A percentile compares a stretch with the other conserved stretches of the same genome.
Evolutionary conservation across 164 flowering plant species (phyloP).

Genomic region (Tetrastigma voinierianum): DNA sequence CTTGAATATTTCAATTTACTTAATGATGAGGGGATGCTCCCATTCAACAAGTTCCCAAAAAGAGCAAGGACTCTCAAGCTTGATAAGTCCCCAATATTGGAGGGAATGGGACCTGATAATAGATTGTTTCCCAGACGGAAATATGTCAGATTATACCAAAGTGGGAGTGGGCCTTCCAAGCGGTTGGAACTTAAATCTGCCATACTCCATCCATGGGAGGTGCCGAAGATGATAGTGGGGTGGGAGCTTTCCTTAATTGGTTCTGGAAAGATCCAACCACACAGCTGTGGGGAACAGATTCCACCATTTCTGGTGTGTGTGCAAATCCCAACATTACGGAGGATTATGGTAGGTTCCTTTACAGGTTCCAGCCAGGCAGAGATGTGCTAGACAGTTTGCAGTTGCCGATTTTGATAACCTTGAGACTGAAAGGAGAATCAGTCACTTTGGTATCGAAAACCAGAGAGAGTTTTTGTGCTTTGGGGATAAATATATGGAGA

Average conservation of each 20-base stretch:
- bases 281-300: slow-evolving; percentile 6
- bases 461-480: too few species aligned
- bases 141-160: background rate
- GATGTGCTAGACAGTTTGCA: too few species aligned
- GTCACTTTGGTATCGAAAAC: background rate
- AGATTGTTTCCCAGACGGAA: slow-evolving; percentile 11
- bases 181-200: slow-evolving; percentile 20
- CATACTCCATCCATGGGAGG: background rate
- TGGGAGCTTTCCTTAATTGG: slow-evolving; percentile 19
- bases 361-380: background rate
- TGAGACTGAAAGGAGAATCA: too few species aligned
- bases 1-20: background rate
- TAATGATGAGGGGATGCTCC: slow-evolving; percentile 25
- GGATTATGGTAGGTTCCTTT: background rate
- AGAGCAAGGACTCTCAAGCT: slow-evolving; percentile 1
- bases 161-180: slow-evolving; percentile 20
- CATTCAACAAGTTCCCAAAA: slow-evolving; percentile 21
- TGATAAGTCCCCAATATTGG: slow-evolving; percentile 6
- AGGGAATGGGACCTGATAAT: slow-evolving; percentile 23
- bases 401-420: background rate
- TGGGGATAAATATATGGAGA: background rate
- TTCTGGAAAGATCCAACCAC: slow-evolving; percentile 12
- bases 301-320: slow-evolving; percentile 11
- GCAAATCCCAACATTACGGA: too few species aligned
- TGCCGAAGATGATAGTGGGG: background rate